These are phyloP conservation scores for Rubia peregrina DNA, from an alignment of 305 asterid genomes.

Conservation along the genomic window DNA sequence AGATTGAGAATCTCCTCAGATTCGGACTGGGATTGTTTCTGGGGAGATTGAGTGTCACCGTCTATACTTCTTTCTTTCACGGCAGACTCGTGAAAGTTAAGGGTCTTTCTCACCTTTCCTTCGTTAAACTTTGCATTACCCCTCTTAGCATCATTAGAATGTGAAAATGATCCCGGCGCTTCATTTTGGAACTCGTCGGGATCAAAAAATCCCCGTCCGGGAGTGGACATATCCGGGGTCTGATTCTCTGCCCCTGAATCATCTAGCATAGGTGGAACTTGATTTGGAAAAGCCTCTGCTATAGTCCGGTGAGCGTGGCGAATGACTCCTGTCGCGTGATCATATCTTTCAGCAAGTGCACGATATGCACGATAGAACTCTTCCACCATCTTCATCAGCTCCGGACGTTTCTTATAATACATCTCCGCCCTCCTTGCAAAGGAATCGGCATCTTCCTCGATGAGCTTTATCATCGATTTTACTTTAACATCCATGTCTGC, in stretches of 20 bases:
- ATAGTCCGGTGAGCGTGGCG: conserved; percentile 92
- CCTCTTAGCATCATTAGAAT: conserved; percentile 36
- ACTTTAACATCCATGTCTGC: conserved; percentile 91
- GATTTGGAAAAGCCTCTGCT: conserved; percentile 86
- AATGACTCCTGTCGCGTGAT: conserved; percentile 95
- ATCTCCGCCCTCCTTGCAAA: conserved; percentile 97
- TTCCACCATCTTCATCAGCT: conserved; percentile 91
- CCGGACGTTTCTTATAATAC: conserved; percentile 98
- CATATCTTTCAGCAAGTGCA: conserved; percentile 93
- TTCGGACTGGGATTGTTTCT: conserved; percentile 16
- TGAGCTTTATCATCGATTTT: conserved; percentile 90
- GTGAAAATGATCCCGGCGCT: conserved; percentile 19
- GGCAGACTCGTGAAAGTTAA: conserved; percentile 52
- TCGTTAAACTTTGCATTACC: conserved; percentile 36
- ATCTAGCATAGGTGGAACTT: conserved; percentile 51
- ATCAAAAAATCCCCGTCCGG: conserved; percentile 30
- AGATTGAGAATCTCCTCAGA: conserved; percentile 51
- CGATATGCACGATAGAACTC: conserved; percentile 96
- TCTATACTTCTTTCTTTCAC: conserved; percentile 35
- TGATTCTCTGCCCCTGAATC: conserved; percentile 55
- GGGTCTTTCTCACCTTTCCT: conserved; percentile 67
- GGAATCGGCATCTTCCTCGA: conserved; percentile 96
- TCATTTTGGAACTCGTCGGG: conserved; percentile 28
- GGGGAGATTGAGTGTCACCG: conserved; percentile 24
- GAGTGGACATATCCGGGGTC: conserved; percentile 40